Conservation (phyloP, 2,329 filamentous ascomycete genomes). For the Venturia nashicola region DNA sequence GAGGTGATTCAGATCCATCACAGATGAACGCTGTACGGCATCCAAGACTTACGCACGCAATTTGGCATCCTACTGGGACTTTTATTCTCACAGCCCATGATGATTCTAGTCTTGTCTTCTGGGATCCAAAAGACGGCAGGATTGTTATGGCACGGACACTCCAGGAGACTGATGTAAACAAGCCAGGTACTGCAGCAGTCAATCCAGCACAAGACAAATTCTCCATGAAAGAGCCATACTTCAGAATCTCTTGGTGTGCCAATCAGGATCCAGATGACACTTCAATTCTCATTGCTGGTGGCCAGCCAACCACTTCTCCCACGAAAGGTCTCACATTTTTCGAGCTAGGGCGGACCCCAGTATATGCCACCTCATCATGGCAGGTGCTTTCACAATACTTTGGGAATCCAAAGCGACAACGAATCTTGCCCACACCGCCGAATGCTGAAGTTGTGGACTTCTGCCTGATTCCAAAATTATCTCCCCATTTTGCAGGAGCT, state of each 20-base stretch:
- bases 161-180: slow-evolving; percentile 60
- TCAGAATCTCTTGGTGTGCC: slow-evolving; percentile 80
- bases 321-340: slow-evolving; percentile 76
- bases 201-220: slow-evolving; percentile 37
- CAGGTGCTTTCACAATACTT: slow-evolving; percentile 70
- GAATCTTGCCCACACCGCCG: slow-evolving; percentile 61
- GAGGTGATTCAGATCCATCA: slow-evolving; percentile 56
- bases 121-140: slow-evolving; percentile 83
- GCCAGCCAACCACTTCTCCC: slow-evolving; percentile 52
- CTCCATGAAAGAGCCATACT: slow-evolving; percentile 59
- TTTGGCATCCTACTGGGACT: slow-evolving; percentile 92
- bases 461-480: slow-evolving; percentile 67
- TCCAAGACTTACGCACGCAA: slow-evolving; percentile 66
- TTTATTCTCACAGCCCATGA: slow-evolving; percentile 81
- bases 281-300: slow-evolving; percentile 74
- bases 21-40: slow-evolving; percentile 50
- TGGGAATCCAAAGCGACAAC: slow-evolving; percentile 58
- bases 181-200: slow-evolving; percentile 39
- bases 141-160: slow-evolving; percentile 74
- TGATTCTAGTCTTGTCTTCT: slow-evolving; percentile 84
- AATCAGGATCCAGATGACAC: slow-evolving; percentile 92
- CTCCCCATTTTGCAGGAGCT: slow-evolving; percentile 75
- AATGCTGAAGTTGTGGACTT: slow-evolving; percentile 70
- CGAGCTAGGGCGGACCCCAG: slow-evolving; percentile 77
- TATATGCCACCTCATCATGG: slow-evolving; percentile 87